Base-by-base conservation (phyloP, 306 rosid species). In the Ormosia semicastrata region DNA sequence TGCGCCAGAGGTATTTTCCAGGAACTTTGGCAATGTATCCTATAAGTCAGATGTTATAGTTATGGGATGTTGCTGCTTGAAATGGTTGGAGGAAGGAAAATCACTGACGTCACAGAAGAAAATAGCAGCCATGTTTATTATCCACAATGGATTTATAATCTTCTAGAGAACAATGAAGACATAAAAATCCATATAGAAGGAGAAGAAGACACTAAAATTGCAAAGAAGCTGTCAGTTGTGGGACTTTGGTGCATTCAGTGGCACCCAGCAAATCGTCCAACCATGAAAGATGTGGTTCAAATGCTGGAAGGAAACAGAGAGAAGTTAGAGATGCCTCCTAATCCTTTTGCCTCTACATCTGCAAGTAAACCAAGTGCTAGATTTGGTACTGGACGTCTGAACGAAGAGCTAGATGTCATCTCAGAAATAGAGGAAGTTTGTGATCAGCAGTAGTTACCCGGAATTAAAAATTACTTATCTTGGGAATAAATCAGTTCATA, bases 201-300 rank as follows among this genome's bases (percentile, higher is more conserved):
- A 2, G 77, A 47, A 71, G 83, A 46, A 50, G 88, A 84, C 34
- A 17, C 44, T 17, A 54, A 37, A 37, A 43, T 87, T 74, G 78
- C 81, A 54, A 85, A 60, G 77, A 87, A 82, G 60, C 66, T 87
- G 34, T 57, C 85, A 12, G 60, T 82, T 43, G 77, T 82, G 32
- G 89, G 71, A 34, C 71, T 86, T 9, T 86, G 82, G 76, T 79
- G 83, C 76, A 79, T 80, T 59, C 78, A 80, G 54, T 80, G 83
- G 78, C 83, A 70, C 50, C 84, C 73, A 0, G 73, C 10, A 0
- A 59, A 76, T 69, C 86, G 82, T n/a, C 86, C 85, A 24, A 56
- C 81, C 64, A 82, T 82, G 85, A 82, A 82, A 50, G 54, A 17
- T 46, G 85, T 75, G 72, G 81, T 82, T 67, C 85, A 82, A 75